Percentiles rank a stretch among this genome's conserved stretches.
Conservation (phyloP, 2,329 filamentous ascomycete species). For the Fusarium tanahbumbuense region DNA sequence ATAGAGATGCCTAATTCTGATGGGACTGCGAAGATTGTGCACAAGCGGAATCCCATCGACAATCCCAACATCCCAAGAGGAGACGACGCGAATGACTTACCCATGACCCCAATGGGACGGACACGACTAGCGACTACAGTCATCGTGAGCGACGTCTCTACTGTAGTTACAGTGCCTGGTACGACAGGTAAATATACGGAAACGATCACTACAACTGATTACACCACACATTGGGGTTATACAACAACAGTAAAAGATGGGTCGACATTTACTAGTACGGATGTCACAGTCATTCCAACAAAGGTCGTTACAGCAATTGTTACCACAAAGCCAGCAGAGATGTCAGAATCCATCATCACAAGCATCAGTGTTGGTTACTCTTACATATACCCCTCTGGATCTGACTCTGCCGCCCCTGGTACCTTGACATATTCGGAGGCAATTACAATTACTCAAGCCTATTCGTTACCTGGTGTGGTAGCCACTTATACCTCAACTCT, state of each 20-base stretch:
- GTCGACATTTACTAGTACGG: conserved; percentile 11
- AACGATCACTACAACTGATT: conserved; percentile 26
- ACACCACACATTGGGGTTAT: conserved; percentile 18
- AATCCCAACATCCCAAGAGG: conserved; percentile 1
- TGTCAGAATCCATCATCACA: conserved; percentile 9
- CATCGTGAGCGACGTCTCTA: conserved; percentile 30
- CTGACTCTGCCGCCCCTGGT: not conserved
- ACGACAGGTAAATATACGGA: conserved; percentile 41
- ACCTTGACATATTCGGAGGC: conserved; percentile 13
- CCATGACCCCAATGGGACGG: conserved; percentile 5
- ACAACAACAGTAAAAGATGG: conserved; percentile 28
- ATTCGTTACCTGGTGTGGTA: conserved; percentile 20
- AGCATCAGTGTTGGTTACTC: conserved; percentile 25
- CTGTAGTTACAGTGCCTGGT: conserved; percentile 34
- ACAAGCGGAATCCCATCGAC: conserved; percentile 18
- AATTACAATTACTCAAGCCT: conserved; percentile 20
- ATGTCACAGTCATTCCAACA: conserved; percentile 24
- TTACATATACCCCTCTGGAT: conserved; percentile 9
- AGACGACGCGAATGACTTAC: not conserved
- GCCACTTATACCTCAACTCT: conserved; percentile 14
- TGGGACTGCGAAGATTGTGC: conserved; percentile 33
- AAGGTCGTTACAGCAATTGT: conserved; percentile 23
- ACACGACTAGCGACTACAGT: conserved; percentile 29
- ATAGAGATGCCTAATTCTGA: conserved; percentile 44
- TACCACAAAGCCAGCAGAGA: conserved; percentile 14